Conservation (phyloP, 164 flowering plant genomes). For the Tetrastigma voinierianum region DNA sequence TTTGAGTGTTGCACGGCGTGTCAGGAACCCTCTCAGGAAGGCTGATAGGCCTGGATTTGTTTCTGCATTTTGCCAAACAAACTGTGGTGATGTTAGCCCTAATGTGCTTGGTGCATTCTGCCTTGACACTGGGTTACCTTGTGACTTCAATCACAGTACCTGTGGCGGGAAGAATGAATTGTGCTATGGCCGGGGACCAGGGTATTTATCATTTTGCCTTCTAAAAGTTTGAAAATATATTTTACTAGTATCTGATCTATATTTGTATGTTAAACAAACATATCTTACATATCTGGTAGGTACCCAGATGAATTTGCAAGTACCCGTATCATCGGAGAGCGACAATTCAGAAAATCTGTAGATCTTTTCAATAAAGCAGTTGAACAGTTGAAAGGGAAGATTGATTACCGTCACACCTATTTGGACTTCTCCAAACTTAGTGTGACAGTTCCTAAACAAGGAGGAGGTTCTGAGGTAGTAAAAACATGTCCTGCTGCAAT, state of each 20-base stretch:
- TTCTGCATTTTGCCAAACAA: constrained; percentile 95
- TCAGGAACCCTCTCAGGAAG: constrained; percentile 60
- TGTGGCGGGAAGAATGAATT: constrained; percentile 93
- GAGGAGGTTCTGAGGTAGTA: constrained; percentile 56
- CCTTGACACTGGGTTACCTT: constrained; percentile 87
- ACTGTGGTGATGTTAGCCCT: constrained; percentile 99
- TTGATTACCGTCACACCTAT: constrained; percentile 73
- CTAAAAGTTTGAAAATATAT: neutral
- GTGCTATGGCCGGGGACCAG: constrained; percentile 99
- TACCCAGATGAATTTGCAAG: constrained; percentile 98
- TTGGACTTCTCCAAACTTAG: constrained; percentile 83
- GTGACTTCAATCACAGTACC: constrained; percentile 98
- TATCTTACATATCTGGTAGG: constrained; percentile 34
- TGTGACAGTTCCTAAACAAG: constrained; percentile 58
- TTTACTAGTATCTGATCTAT: neutral
- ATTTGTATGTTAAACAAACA: neutral
- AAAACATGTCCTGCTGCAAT: constrained; percentile 98
- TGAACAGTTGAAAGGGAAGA: constrained; percentile 77
- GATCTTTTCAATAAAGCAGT: constrained; percentile 77
- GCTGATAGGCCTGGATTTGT: constrained; percentile 77
- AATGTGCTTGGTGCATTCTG: constrained; percentile 96
- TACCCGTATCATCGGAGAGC: constrained; percentile 88
- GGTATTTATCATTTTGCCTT: constrained; percentile 41
- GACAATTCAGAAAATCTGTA: constrained; percentile 81
- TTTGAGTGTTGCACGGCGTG: constrained; percentile 67